These are phyloP conservation scores for Ceratocystiopsis brevicomis DNA, from an alignment of 2,329 filamentous ascomycete species.

Conservation along the genomic window DNA sequence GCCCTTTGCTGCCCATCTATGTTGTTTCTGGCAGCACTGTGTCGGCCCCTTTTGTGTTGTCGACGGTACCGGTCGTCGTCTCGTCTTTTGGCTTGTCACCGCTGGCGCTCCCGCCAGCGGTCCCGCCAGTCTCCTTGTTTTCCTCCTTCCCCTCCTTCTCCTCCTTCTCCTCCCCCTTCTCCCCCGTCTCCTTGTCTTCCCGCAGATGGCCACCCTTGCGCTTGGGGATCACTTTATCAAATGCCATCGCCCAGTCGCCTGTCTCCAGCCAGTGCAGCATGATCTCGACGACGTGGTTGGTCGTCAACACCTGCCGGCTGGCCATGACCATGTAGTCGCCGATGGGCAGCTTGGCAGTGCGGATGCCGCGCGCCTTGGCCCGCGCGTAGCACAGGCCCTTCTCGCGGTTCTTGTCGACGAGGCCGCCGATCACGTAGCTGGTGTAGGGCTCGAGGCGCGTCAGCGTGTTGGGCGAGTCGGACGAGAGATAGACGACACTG, in stretches of 20 bases:
- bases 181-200: slow-evolving; percentile 10
- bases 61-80: too few species aligned
- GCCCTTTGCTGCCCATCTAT: too few species aligned
- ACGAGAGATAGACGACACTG: slow-evolving; percentile 67
- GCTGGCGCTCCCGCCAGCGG: too few species aligned
- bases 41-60: too few species aligned
- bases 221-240: slow-evolving; percentile 73
- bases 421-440: slow-evolving; percentile 80
- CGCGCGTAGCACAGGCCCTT: slow-evolving; percentile 84
- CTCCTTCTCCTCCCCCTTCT: too few species aligned
- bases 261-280: slow-evolving; percentile 86
- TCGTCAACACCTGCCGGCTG: slow-evolving; percentile 68
- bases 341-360: slow-evolving; percentile 82
- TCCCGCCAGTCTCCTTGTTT: background rate
- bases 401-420: slow-evolving; percentile 91
- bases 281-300: slow-evolving; percentile 93
- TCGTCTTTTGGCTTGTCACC: too few species aligned
- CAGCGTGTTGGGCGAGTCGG: slow-evolving; percentile 75
- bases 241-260: slow-evolving; percentile 81
- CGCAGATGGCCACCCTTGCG: slow-evolving; percentile 65
- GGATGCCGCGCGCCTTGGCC: slow-evolving; percentile 55
- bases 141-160: slow-evolving; percentile 1
- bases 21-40: too few species aligned
- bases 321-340: slow-evolving; percentile 89
- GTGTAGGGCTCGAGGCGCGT: slow-evolving; percentile 70